Evolutionary conservation across 345 rosid genomes (phyloP).

Genomic region (Populus nigra): DNA sequence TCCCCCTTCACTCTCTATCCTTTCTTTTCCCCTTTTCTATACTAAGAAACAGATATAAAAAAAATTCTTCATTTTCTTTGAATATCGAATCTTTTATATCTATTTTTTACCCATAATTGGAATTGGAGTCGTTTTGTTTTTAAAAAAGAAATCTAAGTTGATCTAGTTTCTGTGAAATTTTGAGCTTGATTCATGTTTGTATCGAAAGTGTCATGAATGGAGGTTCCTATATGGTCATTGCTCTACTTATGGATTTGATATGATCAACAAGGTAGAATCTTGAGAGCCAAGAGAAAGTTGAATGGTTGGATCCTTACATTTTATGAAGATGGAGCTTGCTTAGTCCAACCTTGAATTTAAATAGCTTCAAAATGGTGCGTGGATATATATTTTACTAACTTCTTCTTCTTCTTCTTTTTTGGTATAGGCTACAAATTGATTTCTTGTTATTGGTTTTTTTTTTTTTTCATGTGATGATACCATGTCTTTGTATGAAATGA

Average conservation of each 20-base stretch:
- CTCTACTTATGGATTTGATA: background rate
- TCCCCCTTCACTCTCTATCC: conserved; percentile 15
- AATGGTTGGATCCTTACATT: background rate
- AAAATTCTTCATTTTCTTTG: conserved; percentile 18
- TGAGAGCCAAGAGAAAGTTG: background rate
- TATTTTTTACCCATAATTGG: background rate
- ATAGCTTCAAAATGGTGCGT: conserved; percentile 19
- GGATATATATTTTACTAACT: background rate
- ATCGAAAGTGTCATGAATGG: background rate
- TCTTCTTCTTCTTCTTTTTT: background rate
- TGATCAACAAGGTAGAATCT: conserved; percentile 3
- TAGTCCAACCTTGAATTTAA: conserved; percentile 7
- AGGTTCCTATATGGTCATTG: background rate
- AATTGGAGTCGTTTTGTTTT: conserved; percentile 15
- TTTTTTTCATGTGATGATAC: background rate
- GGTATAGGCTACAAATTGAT: background rate
- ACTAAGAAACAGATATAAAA: background rate
- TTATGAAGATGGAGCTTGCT: conserved; percentile 4
- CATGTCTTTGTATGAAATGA: background rate
- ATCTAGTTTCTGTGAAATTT: conserved; percentile 12
- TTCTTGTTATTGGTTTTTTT: background rate
- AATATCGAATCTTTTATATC: background rate
- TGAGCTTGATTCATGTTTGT: conserved; percentile 6
- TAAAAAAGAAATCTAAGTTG: background rate
- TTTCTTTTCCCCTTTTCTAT: conserved; percentile 13